Evolutionary conservation across 2,329 filamentous ascomycete species (phyloP), one percentile per base, ranked within the genome.

Genomic region (Neophaeococcomyces aloes): DNA sequence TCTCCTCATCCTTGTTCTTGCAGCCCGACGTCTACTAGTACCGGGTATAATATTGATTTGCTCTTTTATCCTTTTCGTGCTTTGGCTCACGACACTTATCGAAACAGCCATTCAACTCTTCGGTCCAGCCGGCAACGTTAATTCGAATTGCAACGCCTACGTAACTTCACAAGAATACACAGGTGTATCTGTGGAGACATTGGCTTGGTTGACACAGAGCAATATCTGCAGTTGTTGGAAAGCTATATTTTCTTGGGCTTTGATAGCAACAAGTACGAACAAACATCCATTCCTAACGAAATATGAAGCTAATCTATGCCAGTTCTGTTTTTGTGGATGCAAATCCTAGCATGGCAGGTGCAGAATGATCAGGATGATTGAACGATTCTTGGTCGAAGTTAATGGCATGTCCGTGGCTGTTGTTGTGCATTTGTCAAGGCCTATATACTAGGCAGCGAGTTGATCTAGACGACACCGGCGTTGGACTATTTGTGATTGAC

Each of bases 321-420:
- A 1, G 69, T 79, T n/a, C 78, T 81, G 53, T 70, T 79, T 56
- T 57, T 80, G 17, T 81, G 76, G 74, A 78, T 81, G 74, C 75
- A 80, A 58, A 61, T 81, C 37, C 73, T 81, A 67, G 73, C 71
- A 4, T 71, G 65, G 59, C 71, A 75, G 55, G 75, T 78, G 34
- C 68, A 68, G 47, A 62, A 64, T 46, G 67, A 67, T 47, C 57
- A 63, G 44, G 68, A 65, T 50, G 60, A 60, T 13, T 63, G 50
- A 51, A 34, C 31, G 43, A 42, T 18, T 36, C 7, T 18, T 11
- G 8, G 13, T 19, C 23, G n/a, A 19, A 4, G 4, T 21, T 19
- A 6, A n/a, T n/a, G n/a, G n/a, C n/a, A n/a, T n/a, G n/a, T n/a
- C n/a, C n/a, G n/a, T n/a, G n/a, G n/a, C n/a, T n/a, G n/a, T n/a